Evolutionary conservation across 495 filamentous ascomycete genomes (phyloP).

Genomic region (Aspergillus conjunctus): DNA sequence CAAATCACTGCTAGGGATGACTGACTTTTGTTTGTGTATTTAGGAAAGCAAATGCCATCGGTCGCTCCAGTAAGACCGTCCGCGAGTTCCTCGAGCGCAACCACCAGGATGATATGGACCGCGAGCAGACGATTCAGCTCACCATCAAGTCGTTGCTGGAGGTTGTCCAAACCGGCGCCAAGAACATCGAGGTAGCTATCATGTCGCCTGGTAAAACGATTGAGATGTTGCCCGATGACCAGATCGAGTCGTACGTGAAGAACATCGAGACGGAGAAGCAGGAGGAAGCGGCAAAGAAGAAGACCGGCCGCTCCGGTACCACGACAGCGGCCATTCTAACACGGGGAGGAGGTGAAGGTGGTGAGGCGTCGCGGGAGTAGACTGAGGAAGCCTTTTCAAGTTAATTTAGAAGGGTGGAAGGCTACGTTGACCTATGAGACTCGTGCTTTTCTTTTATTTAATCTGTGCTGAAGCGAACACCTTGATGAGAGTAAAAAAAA

Average conservation of each 20-base stretch:
- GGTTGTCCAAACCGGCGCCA: constrained; percentile 97
- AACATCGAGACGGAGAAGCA: constrained; percentile 99
- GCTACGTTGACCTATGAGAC: constrained; percentile 15
- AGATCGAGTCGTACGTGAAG: constrained; percentile 96
- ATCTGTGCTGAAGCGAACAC: constrained; percentile 19
- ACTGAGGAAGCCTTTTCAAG: neutral
- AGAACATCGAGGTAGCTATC: constrained; percentile 99
- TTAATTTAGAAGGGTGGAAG: constrained; percentile 8
- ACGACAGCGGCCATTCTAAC: constrained; percentile 80
- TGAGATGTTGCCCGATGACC: constrained; percentile 93
- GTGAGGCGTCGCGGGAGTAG: constrained; percentile 35
- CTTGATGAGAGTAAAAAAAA: constrained; percentile 14
- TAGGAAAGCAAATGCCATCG: constrained; percentile 99
- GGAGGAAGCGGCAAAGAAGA: constrained; percentile 96
- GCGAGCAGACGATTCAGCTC: constrained; percentile 93
- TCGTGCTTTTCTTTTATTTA: constrained; percentile 14
- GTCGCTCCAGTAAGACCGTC: constrained; percentile 96
- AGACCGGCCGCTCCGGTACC: constrained; percentile 76
- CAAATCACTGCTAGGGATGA: neutral
- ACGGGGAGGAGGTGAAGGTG: constrained; percentile 53
- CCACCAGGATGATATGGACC: constrained; percentile 95
- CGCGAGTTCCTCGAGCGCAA: constrained; percentile 97
- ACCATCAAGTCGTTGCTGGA: constrained; percentile 97
- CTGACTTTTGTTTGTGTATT: constrained; percentile 13
- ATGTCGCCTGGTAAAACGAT: constrained; percentile 92